phyloP scores from a whole-genome alignment of 73 alveolate genomes.

The Paramecium primaurelia region DNA sequence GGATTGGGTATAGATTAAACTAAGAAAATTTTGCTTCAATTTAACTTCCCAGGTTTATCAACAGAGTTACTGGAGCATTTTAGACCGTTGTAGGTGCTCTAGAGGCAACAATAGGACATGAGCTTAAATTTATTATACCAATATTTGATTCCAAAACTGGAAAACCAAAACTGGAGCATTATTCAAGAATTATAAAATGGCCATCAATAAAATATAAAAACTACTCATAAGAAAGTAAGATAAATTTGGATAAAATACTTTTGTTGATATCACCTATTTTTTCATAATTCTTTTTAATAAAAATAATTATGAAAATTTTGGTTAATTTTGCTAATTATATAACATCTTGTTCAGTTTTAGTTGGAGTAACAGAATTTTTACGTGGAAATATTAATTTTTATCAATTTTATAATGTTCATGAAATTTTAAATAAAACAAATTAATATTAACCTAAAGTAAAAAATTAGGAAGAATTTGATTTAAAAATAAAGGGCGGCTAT shows the following conservation, averaged over 20 bases:
- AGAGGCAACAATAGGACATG: not conserved
- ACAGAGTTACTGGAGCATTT: too few species aligned
- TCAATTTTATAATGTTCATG: not conserved
- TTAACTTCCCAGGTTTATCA: not conserved
- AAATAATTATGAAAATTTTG: too few species aligned
- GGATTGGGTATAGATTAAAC: not conserved
- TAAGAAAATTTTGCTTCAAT: too few species aligned
- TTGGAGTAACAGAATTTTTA: not conserved
- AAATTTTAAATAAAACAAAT: not conserved
- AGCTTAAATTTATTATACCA: not conserved
- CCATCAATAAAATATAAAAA: not conserved
- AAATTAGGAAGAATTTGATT: not conserved
- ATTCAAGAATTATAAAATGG: not conserved
- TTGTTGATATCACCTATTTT: not conserved
- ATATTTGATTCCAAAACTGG: not conserved
- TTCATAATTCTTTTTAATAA: too few species aligned
- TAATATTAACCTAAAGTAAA: not conserved
- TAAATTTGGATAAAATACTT: not conserved
- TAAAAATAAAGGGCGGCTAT: not conserved
- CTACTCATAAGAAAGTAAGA: not conserved
- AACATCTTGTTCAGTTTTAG: not conserved
- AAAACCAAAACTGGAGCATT: not conserved
- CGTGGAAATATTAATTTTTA: not conserved
- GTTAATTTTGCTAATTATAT: not conserved
- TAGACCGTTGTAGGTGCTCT: not conserved